Conservation (phyloP, 2,329 filamentous ascomycete species). For the Fusarium nodosum region DNA sequence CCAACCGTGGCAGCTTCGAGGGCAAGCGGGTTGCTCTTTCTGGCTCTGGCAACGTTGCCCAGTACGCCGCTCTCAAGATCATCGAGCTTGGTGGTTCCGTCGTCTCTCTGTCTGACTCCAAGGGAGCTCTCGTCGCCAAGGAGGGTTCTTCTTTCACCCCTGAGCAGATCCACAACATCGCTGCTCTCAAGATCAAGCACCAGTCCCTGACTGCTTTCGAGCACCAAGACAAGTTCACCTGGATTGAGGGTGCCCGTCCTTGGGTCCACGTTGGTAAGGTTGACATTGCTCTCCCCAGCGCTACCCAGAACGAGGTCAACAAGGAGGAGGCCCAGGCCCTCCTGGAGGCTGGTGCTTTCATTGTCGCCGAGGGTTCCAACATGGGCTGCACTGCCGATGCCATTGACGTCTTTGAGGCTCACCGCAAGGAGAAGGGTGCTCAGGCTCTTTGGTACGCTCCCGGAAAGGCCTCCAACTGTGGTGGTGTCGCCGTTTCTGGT, state of each 20-base stretch:
- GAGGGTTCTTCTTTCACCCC: slow-evolving; percentile 79
- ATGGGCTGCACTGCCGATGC: slow-evolving; percentile 98
- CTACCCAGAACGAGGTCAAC: slow-evolving; percentile 97
- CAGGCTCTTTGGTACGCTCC: slow-evolving; percentile 93
- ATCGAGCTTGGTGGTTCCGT: slow-evolving; percentile 96
- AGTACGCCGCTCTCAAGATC: slow-evolving; percentile 95
- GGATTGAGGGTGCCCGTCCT: slow-evolving; percentile 87
- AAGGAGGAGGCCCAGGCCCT: slow-evolving; percentile 89
- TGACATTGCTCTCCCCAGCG: slow-evolving; percentile 91
- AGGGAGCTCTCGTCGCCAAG: slow-evolving; percentile 83
- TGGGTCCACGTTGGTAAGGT: slow-evolving; percentile 92
- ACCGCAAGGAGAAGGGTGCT: slow-evolving; percentile 76
- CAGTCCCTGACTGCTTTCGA: slow-evolving; percentile 83
- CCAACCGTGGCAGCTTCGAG: slow-evolving; percentile 85
- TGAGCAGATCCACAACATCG: slow-evolving; percentile 83
- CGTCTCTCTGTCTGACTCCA: slow-evolving; percentile 92
- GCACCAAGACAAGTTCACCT: slow-evolving; percentile 79
- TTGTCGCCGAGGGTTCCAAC: slow-evolving; percentile 97
- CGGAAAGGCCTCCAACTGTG: slow-evolving; percentile 96
- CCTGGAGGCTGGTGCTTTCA: slow-evolving; percentile 80
- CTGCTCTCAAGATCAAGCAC: slow-evolving; percentile 87
- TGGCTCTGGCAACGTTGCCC: slow-evolving; percentile 96
- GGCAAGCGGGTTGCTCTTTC: slow-evolving; percentile 97
- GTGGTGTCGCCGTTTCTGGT: slow-evolving; percentile 96
- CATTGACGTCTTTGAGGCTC: slow-evolving; percentile 90